Evolutionary conservation across 768 basidiomycete species (phyloP), one percentile per base, ranked within the genome.

Genomic region (Lactifluus rugatus): DNA sequence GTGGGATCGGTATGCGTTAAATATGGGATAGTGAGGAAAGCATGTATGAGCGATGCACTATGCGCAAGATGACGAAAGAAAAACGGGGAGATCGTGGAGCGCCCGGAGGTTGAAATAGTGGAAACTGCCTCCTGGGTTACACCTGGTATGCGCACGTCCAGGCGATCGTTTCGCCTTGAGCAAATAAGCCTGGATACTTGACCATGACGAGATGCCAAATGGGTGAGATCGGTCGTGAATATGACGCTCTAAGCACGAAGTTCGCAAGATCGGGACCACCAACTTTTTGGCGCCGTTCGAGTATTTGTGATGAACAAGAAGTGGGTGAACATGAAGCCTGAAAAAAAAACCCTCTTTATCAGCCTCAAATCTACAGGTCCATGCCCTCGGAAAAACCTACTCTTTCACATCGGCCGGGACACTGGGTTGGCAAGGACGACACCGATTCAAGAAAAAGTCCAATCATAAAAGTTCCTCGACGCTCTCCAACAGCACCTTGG

Each of bases 401-500:
- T 54, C 52, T 56, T 56, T 60, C 58, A 55, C 34, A 50, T 54
- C 46, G 19, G 26, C 45, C 23, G 26, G 52, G 41, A 37, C 32
- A 52, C 48, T 46, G 52, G 56, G 48, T 42, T 51, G 34, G 50
- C 56, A 52, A 47, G 56, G 52, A 52, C 41, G 60, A 57, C 52
- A 52, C 56, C 23, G 34, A 11, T 48, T 54, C 58, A 39, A 54
- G 58, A 52, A 57, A 31, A 21, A 17, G 47, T 44, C 57, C 39
- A 34, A 34, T 62, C 54, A 63, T 50, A 64, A 53, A 23, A 64
- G 56, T n/a, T 64, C 63, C 51, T 58, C 58, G 61, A 64, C 63
- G 48, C 63, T 64, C 42, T 64, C 63, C 54, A 64, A 53, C 46
- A 64, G 49, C 34, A 64, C 63, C 61, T 64, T 57, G 42, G 63